phyloP scores from a whole-genome alignment of 768 basidiomycete genomes.

The Auriscalpium orientale region DNA sequence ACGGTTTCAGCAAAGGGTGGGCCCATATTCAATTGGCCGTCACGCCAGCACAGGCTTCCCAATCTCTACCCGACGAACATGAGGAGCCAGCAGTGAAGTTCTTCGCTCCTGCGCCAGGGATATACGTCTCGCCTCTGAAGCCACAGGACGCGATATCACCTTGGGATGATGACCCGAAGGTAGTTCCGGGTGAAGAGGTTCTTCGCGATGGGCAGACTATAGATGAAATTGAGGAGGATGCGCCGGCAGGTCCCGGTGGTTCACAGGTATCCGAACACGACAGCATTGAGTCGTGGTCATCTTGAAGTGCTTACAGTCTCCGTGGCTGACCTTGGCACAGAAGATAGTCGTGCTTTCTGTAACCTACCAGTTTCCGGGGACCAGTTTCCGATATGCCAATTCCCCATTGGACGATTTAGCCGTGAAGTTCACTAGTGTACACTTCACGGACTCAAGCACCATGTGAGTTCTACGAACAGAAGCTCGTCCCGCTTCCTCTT shows the following conservation, averaged over 20 bases:
- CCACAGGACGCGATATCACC: not conserved
- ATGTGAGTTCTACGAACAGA: too few species aligned
- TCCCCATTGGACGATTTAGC: too few species aligned
- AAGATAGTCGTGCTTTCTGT: too few species aligned
- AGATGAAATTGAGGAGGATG: not conserved
- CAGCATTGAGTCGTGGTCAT: not conserved
- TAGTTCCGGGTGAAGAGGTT: not conserved
- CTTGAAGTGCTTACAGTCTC: not conserved
- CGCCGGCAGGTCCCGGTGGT: not conserved
- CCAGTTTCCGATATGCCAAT: not conserved
- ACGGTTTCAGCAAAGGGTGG: not conserved
- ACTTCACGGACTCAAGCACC: too few species aligned
- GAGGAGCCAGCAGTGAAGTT: not conserved
- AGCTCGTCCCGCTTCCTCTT: too few species aligned
- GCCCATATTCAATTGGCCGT: not conserved
- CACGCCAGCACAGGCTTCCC: not conserved
- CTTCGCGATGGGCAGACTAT: too few species aligned
- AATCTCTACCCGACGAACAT: not conserved
- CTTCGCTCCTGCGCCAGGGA: constrained; percentile 20
- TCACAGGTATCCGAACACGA: not conserved
- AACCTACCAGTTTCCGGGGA: not conserved
- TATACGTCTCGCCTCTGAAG: constrained; percentile 25
- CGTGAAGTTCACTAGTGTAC: too few species aligned
- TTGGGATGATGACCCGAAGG: not conserved
- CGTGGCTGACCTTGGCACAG: too few species aligned